These are phyloP conservation scores for Chrysosphaeria jannelii DNA, from an alignment of 2,329 filamentous ascomycete species.

Conservation along the genomic window DNA sequence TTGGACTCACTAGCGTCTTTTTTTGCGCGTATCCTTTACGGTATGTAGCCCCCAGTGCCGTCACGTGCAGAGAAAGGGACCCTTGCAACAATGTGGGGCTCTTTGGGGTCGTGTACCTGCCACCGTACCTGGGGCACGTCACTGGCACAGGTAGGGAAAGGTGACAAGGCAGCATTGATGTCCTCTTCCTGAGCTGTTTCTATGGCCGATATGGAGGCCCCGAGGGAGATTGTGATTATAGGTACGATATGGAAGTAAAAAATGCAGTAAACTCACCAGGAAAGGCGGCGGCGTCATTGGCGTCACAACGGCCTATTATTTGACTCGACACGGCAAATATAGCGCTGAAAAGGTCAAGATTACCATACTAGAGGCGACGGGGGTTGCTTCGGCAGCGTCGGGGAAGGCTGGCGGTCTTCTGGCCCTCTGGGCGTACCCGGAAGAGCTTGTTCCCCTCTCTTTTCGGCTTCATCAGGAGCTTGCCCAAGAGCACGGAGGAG, in stretches of 20 bases:
- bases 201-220: too few species aligned
- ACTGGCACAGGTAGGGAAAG: too few species aligned
- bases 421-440: slow-evolving; percentile 74
- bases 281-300: slow-evolving; percentile 79
- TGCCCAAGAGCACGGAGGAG: slow-evolving; percentile 55
- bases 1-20: too few species aligned
- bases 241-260: slow-evolving; percentile 5
- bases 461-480: slow-evolving; percentile 61
- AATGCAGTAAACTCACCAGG: not conserved
- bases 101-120: too few species aligned
- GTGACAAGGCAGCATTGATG: too few species aligned
- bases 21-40: too few species aligned
- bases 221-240: slow-evolving; percentile 13
- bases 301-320: slow-evolving; percentile 66
- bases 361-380: slow-evolving; percentile 58
- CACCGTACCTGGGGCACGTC: too few species aligned
- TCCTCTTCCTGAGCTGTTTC: slow-evolving; percentile 1
- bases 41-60: too few species aligned
- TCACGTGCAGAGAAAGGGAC: too few species aligned
- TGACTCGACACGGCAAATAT: slow-evolving; percentile 63
- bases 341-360: slow-evolving; percentile 45
- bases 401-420: slow-evolving; percentile 84
- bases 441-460: slow-evolving; percentile 55
- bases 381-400: slow-evolving; percentile 70
- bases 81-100: too few species aligned